Evolutionary conservation across 805 yeast species (phyloP).

Genomic region (Yarrowia keelungensis): DNA sequence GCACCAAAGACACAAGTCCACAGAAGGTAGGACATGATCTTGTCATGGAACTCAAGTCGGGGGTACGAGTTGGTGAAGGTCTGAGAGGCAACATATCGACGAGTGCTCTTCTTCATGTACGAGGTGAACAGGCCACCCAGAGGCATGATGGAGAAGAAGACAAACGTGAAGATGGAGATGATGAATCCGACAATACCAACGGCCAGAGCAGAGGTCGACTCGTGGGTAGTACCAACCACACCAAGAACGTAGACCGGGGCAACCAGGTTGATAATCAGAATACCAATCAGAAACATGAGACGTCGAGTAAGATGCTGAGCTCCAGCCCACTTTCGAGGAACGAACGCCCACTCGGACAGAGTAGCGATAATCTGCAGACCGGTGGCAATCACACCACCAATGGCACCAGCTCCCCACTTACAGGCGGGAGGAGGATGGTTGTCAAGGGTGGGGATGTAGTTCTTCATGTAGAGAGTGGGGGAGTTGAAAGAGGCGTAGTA

Average conservation of each 20-base stretch:
- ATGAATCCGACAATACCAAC: constrained; percentile 81
- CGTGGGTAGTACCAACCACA: constrained; percentile 50
- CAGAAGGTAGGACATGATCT: constrained; percentile 93
- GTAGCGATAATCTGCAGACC: constrained; percentile 87
- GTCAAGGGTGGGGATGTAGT: constrained; percentile 81
- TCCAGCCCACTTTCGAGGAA: constrained; percentile 99
- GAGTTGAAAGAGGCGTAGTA: constrained; percentile 93
- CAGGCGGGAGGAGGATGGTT: constrained; percentile 90
- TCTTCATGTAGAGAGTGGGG: constrained; percentile 85
- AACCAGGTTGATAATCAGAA: constrained; percentile 57
- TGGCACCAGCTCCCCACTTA: constrained; percentile 89
- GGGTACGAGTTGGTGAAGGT: constrained; percentile 93
- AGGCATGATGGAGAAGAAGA: constrained; percentile 94
- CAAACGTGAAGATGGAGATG: constrained; percentile 80
- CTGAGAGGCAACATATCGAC: constrained; percentile 91
- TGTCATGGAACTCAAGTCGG: constrained; percentile 81
- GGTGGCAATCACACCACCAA: constrained; percentile 90
- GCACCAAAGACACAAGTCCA: constrained; percentile 92
- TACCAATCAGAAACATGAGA: constrained; percentile 70
- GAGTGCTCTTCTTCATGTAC: constrained; percentile 82
- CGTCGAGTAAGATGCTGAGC: constrained; percentile 96
- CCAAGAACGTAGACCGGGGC: constrained; percentile 65
- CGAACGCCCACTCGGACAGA: constrained; percentile 90
- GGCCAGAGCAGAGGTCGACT: constrained; percentile 61
- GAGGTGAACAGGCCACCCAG: constrained; percentile 95